Base-by-base conservation (phyloP, 345 rosid species). In the Kandelia obovata region DNA sequence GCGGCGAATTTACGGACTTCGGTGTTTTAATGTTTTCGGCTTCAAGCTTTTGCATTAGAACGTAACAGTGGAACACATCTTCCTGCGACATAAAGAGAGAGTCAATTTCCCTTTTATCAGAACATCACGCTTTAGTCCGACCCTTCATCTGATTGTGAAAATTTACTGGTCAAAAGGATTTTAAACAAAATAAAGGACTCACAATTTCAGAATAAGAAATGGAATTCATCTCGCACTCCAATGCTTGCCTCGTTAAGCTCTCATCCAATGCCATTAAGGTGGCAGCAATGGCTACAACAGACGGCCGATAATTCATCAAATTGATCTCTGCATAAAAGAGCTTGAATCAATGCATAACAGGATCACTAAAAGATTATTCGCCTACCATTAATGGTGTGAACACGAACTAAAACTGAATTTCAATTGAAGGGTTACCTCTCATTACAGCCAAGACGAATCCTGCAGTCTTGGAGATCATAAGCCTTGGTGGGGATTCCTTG, bases 281-380 rank as follows among this genome's bases (percentile, higher is more conserved):
- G 7, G 94, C 86, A 8, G 91, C 91, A 7, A 80, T 82, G 1
- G 88, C 91, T 58, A 86, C 53, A 7, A 66, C 69, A 21, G 94
- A 86, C 5, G 94, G 91, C 61, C 86, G 76, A 61, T 79, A 67
- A 53, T 77, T 75, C 67, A 66, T 68, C 71, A 80, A 67, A 72
- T 78, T 77, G 65, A 76, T 78, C 69, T 80, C 91, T 89, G 77
- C 71, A 75, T 6, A 32, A n/a, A 30, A 56, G 9, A 61, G 58
- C 25, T 51, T 53, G 13, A 37, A 62, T 64, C 27, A 70, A 64
- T 20, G 47, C 23, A 30, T 15, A 35, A 46, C 39, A 47, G 39
- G 60, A 23, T 30, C 30, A 21, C 11, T 56, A 5, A 65, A 26
- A 52, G 21, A 17, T 43, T 49, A n/a, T 39, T 39, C 15, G 2